phyloP scores from a whole-genome alignment of 2,329 filamentous ascomycete species.

The Alternaria sp. region DNA sequence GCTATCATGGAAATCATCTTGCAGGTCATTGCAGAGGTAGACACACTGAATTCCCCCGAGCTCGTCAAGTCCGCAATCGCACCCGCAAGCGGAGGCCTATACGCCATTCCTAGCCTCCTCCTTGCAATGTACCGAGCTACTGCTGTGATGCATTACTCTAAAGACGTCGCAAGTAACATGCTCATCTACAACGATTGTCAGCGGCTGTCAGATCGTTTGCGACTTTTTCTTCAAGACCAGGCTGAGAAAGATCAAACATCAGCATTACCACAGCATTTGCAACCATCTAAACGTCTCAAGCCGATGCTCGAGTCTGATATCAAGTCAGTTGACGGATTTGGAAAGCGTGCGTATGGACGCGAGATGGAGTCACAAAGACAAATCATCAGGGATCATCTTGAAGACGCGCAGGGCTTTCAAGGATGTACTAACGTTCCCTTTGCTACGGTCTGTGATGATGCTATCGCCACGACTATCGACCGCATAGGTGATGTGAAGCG shows the following conservation, averaged over 20 bases:
- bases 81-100: conserved; percentile 73
- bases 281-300: conserved; percentile 53
- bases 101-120: conserved; percentile 74
- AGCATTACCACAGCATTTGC: conserved; percentile 38
- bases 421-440: conserved; percentile 68
- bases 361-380: conserved; percentile 73
- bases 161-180: conserved; percentile 67
- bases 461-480: conserved; percentile 66
- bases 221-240: conserved; percentile 58
- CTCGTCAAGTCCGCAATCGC: conserved; percentile 65
- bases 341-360: conserved; percentile 67
- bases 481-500: conserved; percentile 65
- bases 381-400: conserved; percentile 68
- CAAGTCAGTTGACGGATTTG: conserved; percentile 66
- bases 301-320: conserved; percentile 64
- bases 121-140: conserved; percentile 83
- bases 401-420: conserved; percentile 69
- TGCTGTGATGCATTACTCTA: conserved; percentile 76
- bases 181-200: conserved; percentile 72
- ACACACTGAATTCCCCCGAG: conserved; percentile 64
- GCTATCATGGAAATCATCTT: conserved; percentile 75
- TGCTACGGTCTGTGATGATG: conserved; percentile 67
- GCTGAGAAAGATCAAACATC: conserved; percentile 47
- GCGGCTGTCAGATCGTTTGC: conserved; percentile 65
- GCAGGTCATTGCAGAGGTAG: conserved; percentile 57